Conservation (phyloP, 192 early-diverging fungal genomes). For the Diversispora eburnea region DNA sequence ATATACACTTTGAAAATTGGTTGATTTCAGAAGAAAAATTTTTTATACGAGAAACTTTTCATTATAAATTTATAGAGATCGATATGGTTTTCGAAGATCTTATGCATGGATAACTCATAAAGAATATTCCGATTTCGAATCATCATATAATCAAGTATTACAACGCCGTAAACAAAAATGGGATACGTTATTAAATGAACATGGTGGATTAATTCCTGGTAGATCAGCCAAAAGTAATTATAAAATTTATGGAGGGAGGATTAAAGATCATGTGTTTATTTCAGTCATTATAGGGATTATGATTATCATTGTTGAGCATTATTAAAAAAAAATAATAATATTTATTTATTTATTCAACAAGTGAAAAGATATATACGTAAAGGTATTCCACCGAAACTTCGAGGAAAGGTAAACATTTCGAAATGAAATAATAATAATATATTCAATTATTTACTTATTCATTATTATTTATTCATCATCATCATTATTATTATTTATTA, state of each 20-base stretch:
- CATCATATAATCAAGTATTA: conserved; percentile 44
- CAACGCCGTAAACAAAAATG: conserved; percentile 47
- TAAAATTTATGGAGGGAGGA: not conserved
- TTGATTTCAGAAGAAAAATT: not conserved
- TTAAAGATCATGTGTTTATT: too few relatives aligned
- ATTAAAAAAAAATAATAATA: not conserved
- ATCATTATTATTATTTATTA: not conserved
- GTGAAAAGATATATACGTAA: conserved; percentile 75
- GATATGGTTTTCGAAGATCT: conserved; percentile 54
- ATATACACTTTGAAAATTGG: not conserved
- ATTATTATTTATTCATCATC: conserved; percentile 6
- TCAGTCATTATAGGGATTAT: not conserved
- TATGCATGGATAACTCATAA: conserved; percentile 48
- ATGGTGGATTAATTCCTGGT: conserved; percentile 42
- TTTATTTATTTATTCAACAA: conserved; percentile 28
- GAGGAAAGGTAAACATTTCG: conserved; percentile 50
- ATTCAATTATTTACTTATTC: conserved; percentile 18
- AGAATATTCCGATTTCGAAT: conserved; percentile 51
- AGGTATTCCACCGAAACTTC: conserved; percentile 69
- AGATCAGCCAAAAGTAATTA: conserved; percentile 44
- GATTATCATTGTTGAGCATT: not conserved
- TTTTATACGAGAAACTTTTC: not conserved
- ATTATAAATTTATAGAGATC: conserved; percentile 43
- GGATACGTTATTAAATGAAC: conserved; percentile 45
- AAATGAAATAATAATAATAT: conserved; percentile 5